Base-by-base conservation (phyloP, 192 early-diverging fungal genomes). In the Coemansia sp. region DNA sequence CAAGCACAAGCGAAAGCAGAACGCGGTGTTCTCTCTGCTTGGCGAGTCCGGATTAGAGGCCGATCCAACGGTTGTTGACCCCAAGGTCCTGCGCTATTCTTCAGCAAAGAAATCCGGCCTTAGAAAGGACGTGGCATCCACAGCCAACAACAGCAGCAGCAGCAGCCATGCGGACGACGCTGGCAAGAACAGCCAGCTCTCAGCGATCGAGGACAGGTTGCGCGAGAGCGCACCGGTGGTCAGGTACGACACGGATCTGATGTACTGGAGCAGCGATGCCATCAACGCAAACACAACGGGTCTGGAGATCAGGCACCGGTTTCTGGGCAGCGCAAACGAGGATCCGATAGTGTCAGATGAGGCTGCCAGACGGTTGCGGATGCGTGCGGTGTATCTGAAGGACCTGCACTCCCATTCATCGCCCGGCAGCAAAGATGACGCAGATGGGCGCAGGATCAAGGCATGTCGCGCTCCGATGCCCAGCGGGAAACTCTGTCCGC, bases 251-350 rank as follows among this genome's bases (percentile, higher is more conserved):
- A 80, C 87, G 0, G 90, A 91, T 65, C 67, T 91, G 56, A 80
- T 85, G 13, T 86, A 90, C 36, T 91, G 90, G 90, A 86, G 87
- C 42, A 76, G 86, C 62, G 73, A 77, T 8, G 69, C 77, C 32
- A 81, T 91, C 11, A 77, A 74, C 45, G 86, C 87, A 66, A 90
- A 91, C 49, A 86, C 51, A 61, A 72, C 82, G 61, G 71, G 79
- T 11, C 26, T 73, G 61, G 90, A 89, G 52, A 82, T 76, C 52
- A 73, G 81, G 0, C 90, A 91, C 66, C 73, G 88, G 22, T 90
- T 90, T 61, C 69, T 88, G 55, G 90, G 90, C 51, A 74, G 77
- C 22, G 90, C 88, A 4, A 86, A 86, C 47, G 90, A 89, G 8
- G 74, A 77, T 45, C 85, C 89, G 32, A 63, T 78, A 52, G 65